Evolutionary conservation across 139 green algal genomes (phyloP), one percentile per base, ranked within the genome.

Genomic region (Penium margaritaceum): DNA sequence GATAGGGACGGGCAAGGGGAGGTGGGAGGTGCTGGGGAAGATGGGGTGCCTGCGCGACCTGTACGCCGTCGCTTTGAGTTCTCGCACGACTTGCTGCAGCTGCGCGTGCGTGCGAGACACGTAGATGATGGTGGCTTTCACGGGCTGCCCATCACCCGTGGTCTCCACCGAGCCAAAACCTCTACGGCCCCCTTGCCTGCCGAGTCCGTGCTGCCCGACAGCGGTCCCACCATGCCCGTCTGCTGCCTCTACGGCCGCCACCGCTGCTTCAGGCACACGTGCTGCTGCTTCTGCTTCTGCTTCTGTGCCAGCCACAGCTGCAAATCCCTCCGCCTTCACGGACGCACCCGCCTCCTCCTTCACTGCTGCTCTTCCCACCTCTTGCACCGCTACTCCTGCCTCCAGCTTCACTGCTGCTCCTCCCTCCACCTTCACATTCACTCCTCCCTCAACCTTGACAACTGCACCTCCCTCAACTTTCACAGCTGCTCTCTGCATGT

Each of bases 21-120:
- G 41, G 41, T 21, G 41, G 9, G 41, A 12, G 9, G 9, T 51
- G 9, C 12, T 51, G 41, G 41, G 12, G 41, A 12, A 12, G 32
- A 37, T 9, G 9, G 14, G 32, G 30, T 29, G 37, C 21, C 1
- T 38, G 21, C n/a, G n/a, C 35, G 14, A 81, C 74, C 74, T 67
- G 85, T 97, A 98, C 39, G 35, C 63, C 5, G 83, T 92, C 67
- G 81, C 85, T 12, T 82, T 79, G 64, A 98, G 85, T 84, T 98
- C 93, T 44, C 86, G 82, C 71, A 97, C 90, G 21, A 97, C 93
- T 74, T 98, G 93, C 39, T 85, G 82, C 70, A 98, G 87, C 87
- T 98, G 93, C 37, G 84, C 89, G 83, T 98, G 93, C 1, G 93
- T 98, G 37, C 93, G 87, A 6, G 87, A 95, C 21, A 87, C 85